These are phyloP conservation scores for Macrophomina pseudophaseolina DNA, from an alignment of 2,329 filamentous ascomycete species.

Conservation along the genomic window DNA sequence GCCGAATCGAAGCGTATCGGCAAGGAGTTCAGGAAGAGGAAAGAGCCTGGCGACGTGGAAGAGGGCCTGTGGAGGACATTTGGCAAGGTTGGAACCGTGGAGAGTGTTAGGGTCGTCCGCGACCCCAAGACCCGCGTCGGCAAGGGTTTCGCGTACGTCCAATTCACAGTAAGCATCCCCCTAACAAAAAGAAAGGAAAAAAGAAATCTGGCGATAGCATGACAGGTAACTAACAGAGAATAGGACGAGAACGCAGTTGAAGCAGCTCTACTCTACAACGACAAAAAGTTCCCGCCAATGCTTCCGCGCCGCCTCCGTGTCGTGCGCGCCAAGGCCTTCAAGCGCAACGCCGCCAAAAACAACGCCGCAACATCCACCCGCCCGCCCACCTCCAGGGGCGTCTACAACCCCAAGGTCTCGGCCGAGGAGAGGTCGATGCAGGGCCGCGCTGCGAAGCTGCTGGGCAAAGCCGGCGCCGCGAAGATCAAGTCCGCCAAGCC, in stretches of 20 bases:
- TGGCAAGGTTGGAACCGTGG: constrained; percentile 76
- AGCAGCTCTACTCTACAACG: constrained; percentile 83
- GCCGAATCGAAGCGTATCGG: constrained; percentile 68
- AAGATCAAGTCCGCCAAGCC: constrained; percentile 37
- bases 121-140: constrained; percentile 90
- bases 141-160: constrained; percentile 97
- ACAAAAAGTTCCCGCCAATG: constrained; percentile 92
- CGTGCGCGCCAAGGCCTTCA: constrained; percentile 75
- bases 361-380: constrained; percentile 30
- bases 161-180: constrained; percentile 70
- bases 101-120: constrained; percentile 90
- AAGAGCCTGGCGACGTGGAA: constrained; percentile 81
- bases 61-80: constrained; percentile 91
- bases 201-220: too few relatives aligned
- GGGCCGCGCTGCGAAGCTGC: constrained; percentile 75
- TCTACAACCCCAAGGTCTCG: constrained; percentile 73
- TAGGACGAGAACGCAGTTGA: constrained; percentile 86
- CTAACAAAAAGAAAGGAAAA: too few relatives aligned
- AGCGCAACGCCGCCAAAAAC: constrained; percentile 42
- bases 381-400: constrained; percentile 46
- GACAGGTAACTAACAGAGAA: constrained; percentile 25
- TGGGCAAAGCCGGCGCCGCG: constrained; percentile 70
- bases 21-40: constrained; percentile 72
- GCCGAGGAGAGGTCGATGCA: constrained; percentile 72
- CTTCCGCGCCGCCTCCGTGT: constrained; percentile 89